phyloP scores from a whole-genome alignment of 345 rosid species.

The Excoecaria cochinchinensis region DNA sequence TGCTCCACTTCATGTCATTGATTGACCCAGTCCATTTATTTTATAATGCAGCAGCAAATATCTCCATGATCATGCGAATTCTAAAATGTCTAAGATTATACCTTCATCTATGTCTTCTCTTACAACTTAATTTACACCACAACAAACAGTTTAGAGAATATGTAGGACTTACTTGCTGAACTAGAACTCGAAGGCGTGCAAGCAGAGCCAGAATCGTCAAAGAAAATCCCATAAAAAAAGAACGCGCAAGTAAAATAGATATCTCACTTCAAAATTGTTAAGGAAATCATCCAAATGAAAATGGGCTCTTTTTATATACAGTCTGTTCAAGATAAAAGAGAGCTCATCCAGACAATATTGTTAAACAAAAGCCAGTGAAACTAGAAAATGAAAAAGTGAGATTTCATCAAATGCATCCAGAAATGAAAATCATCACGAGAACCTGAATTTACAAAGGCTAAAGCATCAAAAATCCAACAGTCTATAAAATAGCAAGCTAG shows the following conservation, averaged over 20 bases:
- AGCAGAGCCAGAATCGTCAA: slow-evolving; percentile 71
- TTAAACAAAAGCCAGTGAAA: neutral
- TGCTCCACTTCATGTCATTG: neutral
- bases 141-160: neutral
- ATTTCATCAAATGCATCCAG: neutral
- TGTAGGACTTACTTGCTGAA: slow-evolving; percentile 76
- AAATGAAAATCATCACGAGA: neutral
- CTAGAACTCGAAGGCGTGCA: slow-evolving; percentile 79
- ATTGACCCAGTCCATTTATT: neutral
- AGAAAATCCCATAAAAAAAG: slow-evolving; percentile 80
- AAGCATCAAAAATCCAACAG: neutral
- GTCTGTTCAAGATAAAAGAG: neutral
- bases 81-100: neutral
- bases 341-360: neutral
- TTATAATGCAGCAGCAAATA: neutral
- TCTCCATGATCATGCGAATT: neutral
- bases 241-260: slow-evolving; percentile 74
- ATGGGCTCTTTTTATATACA: neutral
- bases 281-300: slow-evolving; percentile 4
- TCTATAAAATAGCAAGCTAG: neutral
- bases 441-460: neutral
- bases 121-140: neutral
- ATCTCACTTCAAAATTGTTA: slow-evolving; percentile 45
- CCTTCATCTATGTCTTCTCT: neutral
- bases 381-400: neutral